Base-by-base conservation (phyloP, 1,284 basidiomycete genomes). In the Gymnopus androsaceus region DNA sequence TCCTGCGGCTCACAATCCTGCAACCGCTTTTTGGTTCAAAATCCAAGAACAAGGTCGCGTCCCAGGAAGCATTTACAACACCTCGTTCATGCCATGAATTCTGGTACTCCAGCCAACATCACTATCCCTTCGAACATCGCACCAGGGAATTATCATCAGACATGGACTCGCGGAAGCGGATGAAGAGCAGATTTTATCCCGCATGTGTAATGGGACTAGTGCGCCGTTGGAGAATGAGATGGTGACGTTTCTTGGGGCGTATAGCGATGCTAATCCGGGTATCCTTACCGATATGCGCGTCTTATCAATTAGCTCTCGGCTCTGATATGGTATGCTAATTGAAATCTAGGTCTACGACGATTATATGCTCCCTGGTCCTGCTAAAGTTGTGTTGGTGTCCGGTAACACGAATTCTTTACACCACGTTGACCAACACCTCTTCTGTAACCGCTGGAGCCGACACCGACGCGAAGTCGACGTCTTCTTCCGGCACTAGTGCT, bases 1-100 rank as follows among this genome's bases (percentile, higher is more conserved):
- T 75, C 78, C 12, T 90, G 87, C 62, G 82, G 80, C 1, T 66
- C 70, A 23, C 72, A 73, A 0, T 72, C 80, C 1, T 89, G 88
- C 69, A n/a, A n/a, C n/a, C 9, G 85, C 85, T 2, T 72, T 83
- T 63, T 90, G 84, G 84, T 90, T 90, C 79, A 90, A 91, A 66
- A 75, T 79, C 54, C 58, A 72, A 14, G 69, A 79, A 58, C 63
- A 69, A 27, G 77, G 75, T 17, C 65, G 64, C 23, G 67, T 72
- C 46, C 38, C 57, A 21, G 61, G 63, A 81, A 81, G 82, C 78
- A 63, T 63, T 19, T 59, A 61, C 6, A n/a, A n/a, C n/a, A n/a
- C n/a, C n/a, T 78, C 76, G 76, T 61, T 57, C 1, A 76, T 78
- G 61, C 63, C 50, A 62, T 77, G 57, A 69, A 67, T 61, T 55